Base-by-base conservation (phyloP, 345 rosid species). In the Schrenkiella parvula region DNA sequence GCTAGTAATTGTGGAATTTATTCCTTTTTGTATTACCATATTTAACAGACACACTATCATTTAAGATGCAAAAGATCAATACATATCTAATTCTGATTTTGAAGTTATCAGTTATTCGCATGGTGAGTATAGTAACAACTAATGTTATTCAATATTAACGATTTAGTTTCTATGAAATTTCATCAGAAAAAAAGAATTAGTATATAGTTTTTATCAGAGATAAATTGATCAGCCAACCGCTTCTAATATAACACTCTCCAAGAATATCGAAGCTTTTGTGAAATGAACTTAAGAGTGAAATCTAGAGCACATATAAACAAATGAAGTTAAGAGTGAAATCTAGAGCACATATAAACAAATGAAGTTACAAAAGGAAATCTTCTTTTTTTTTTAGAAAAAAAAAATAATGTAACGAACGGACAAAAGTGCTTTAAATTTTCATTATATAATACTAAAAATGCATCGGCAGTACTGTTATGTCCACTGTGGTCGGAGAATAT, bases 401-500 rank as follows among this genome's bases (percentile, higher is more conserved):
- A n/a, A 47, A 66, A 32, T 18, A 34, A 73, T 56, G 37, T 46
- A 44, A 64, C 57, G 32, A 68, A 39, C 12, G n/a, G 25, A 44
- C 9, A 56, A 46, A 73, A 8, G 66, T 66, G 43, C 46, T 23
- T n/a, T n/a, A n/a, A n/a, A n/a, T n/a, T 65, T 54, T 12, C 6
- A 39, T n/a, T 48, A 28, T 47, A 59, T 21, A 58, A 15, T 15
- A 6, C 4, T 18, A 17, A 44, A 50, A 60, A 41, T n/a, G 18
- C 8, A 67, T 35, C 23, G n/a, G 58, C 26, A 57, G n/a, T 21
- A 68, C 64, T 67, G 73, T 68, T 42, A 52, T 61, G 35, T 54
- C 79, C 79, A 75, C 74, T 75, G 48, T 11, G 74, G 79, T 75
- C 74, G 74, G 79, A 75, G 79, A 68, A 75, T 68, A 75, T 52